A percentile compares a stretch with the other conserved stretches of the same genome.
phyloP scores from a whole-genome alignment of 164 flowering plant species.

The Vitis riparia region DNA sequence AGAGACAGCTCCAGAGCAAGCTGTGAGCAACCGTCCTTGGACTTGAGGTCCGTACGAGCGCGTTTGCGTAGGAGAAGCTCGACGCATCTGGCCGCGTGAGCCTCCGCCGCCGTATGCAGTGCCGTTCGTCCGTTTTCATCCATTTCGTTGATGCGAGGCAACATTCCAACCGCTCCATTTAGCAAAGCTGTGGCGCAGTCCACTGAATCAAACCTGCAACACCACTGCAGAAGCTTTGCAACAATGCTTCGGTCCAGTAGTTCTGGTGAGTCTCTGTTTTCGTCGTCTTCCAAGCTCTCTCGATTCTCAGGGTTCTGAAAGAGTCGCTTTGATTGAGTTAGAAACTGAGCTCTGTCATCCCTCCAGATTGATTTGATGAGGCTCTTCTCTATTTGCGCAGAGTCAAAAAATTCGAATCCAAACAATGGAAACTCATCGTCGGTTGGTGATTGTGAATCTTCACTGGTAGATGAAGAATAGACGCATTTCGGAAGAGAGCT shows the following conservation, averaged over 20 bases:
- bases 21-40: conserved; percentile 32
- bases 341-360: conserved; percentile 30
- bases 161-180: conserved; percentile 38
- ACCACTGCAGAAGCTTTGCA: conserved; percentile 31
- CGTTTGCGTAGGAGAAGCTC: conserved; percentile 38
- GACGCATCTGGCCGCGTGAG: conserved; percentile 40
- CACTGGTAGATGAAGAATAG: background rate
- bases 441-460: background rate
- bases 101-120: conserved; percentile 54
- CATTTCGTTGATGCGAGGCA: conserved; percentile 32
- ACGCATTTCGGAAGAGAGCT: conserved; percentile 7
- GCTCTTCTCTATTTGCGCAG: conserved; percentile 4
- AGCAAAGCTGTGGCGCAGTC: conserved; percentile 45
- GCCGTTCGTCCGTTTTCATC: conserved; percentile 34
- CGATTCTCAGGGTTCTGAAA: background rate
- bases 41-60: conserved; percentile 49
- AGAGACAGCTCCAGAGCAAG: conserved; percentile 45
- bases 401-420: conserved; percentile 1
- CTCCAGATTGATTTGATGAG: conserved; percentile 17
- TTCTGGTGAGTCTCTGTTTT: conserved; percentile 4
- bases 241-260: conserved; percentile 8
- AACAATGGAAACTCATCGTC: conserved; percentile 2
- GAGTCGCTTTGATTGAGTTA: conserved; percentile 15
- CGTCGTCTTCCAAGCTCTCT: conserved; percentile 7
- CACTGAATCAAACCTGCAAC: conserved; percentile 46